Evolutionary conservation across 164 flowering plant genomes (phyloP).

Genomic region (Magnolia sinica): DNA sequence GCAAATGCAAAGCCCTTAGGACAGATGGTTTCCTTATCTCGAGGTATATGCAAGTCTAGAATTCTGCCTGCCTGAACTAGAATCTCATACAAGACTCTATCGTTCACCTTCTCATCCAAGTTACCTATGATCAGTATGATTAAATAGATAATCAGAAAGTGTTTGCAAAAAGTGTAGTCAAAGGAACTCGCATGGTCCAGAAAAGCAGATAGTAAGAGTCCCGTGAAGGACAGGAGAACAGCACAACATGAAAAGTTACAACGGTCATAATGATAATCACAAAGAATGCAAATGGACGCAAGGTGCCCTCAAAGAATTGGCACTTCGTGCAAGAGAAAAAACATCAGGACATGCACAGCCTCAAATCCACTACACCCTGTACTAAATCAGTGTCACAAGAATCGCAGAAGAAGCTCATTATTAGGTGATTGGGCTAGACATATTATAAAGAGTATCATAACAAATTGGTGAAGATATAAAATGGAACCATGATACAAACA

Average conservation of each 20-base stretch:
- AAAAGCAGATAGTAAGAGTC: background rate
- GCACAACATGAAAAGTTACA: no score
- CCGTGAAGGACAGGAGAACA: background rate
- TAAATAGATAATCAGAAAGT: background rate
- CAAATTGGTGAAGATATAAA: no score
- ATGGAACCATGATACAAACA: no score
- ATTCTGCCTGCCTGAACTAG: constrained; percentile 82
- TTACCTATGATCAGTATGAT: constrained; percentile 44
- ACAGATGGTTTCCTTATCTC: constrained; percentile 73
- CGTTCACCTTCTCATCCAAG: constrained; percentile 81
- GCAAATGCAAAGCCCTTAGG: constrained; percentile 93
- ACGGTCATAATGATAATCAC: no score
- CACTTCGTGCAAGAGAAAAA: background rate
- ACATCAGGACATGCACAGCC: background rate
- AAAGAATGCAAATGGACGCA: no score
- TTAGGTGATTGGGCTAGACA: no score
- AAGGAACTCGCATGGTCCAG: background rate
- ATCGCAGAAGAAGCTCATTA: no score
- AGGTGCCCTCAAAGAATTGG: no score
- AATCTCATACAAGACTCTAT: constrained; percentile 79
- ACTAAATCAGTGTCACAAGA: background rate
- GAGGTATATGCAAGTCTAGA: constrained; percentile 69
- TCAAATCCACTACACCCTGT: background rate
- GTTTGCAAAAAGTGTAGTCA: background rate
- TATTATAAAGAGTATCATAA: no score